A percentile compares a stretch with the other conserved stretches of the same genome.
These are phyloP conservation scores for Clavulina sp. DNA, from an alignment of 768 basidiomycete genomes.

Conservation along the genomic window DNA sequence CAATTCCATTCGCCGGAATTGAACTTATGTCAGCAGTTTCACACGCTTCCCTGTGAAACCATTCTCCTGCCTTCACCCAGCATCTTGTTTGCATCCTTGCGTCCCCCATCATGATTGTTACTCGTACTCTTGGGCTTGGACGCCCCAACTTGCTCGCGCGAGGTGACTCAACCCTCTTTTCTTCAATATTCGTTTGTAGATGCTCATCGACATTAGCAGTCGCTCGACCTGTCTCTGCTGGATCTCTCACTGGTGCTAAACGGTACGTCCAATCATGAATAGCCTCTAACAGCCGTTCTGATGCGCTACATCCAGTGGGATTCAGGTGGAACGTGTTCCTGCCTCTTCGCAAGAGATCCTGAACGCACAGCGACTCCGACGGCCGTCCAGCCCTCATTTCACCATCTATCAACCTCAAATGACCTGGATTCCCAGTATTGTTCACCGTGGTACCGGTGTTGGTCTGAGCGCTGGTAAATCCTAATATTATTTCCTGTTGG, in stretches of 20 bases:
- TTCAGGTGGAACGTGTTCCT: constrained; percentile 16
- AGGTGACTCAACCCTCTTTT: not conserved
- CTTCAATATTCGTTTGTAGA: not conserved
- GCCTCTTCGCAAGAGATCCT: constrained; percentile 44
- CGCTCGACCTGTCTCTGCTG: not conserved
- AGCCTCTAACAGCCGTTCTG: too few species aligned
- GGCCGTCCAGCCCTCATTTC: constrained; percentile 89
- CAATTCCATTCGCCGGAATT: too few species aligned
- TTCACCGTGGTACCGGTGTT: constrained; percentile 70
- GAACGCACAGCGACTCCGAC: constrained; percentile 70
- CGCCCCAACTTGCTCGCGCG: not conserved
- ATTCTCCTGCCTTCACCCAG: too few species aligned
- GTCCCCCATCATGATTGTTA: not conserved
- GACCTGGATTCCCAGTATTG: constrained; percentile 77
- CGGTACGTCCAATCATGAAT: not conserved
- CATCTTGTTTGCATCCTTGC: too few species aligned
- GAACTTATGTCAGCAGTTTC: too few species aligned
- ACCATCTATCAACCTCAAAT: constrained; percentile 94
- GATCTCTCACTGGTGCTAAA: not conserved
- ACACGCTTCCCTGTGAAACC: too few species aligned
- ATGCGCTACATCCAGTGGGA: not conserved
- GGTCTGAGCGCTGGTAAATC: constrained; percentile 54
- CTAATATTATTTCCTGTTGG: too few species aligned
- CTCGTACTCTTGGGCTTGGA: not conserved
- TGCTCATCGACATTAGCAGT: not conserved